These are phyloP conservation scores for Russula sp. DNA, from an alignment of 768 basidiomycete genomes.

Conservation along the genomic window DNA sequence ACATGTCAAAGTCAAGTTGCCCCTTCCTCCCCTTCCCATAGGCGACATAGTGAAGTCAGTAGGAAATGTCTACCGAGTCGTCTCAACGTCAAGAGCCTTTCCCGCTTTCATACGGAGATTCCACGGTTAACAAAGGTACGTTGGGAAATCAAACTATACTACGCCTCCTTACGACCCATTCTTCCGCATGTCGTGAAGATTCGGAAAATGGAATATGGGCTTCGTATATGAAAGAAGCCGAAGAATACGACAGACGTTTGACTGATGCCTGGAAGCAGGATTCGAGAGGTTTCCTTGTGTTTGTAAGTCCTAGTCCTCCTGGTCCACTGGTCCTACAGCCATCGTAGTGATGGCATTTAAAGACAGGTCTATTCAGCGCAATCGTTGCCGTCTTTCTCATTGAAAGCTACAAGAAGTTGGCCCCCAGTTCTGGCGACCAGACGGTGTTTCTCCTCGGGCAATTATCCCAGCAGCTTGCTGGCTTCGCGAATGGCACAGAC, in stretches of 20 bases:
- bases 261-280: slow-evolving; percentile 17
- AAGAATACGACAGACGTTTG: slow-evolving; percentile 9
- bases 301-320: slow-evolving; percentile 9
- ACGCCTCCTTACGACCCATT: not conserved
- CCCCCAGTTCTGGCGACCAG: slow-evolving; percentile 2
- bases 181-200: not conserved
- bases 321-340: not conserved
- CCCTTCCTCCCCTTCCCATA: not conserved
- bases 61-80: not conserved
- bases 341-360: not conserved
- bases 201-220: slow-evolving; percentile 14
- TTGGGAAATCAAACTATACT: not conserved
- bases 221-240: slow-evolving; percentile 8
- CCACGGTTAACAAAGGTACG: not conserved
- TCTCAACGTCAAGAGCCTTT: not conserved
- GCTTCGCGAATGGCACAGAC: not conserved
- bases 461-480: slow-evolving; percentile 14
- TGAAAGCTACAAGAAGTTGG: slow-evolving; percentile 18
- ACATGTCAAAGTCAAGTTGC: not conserved
- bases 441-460: slow-evolving; percentile 4
- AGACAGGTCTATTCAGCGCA: slow-evolving; percentile 24
- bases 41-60: not conserved
- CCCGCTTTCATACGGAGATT: not conserved
- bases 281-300: slow-evolving; percentile 11
- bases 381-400: slow-evolving; percentile 20